Conservation (phyloP, 306 rosid genomes). For the Acacia melanoxylon region DNA sequence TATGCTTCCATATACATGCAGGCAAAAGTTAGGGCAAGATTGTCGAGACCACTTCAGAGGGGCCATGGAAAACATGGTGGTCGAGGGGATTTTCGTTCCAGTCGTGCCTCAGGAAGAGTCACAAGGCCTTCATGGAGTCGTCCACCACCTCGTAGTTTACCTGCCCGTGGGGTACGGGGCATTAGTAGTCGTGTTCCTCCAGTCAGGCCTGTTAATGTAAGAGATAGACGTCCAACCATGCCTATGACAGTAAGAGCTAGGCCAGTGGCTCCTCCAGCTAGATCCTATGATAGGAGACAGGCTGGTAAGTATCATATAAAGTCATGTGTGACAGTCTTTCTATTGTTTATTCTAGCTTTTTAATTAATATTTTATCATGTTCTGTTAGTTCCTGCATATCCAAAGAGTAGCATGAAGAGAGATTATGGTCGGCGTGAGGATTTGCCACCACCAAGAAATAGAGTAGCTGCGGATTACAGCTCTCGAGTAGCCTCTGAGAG, state of each 20-base stretch:
- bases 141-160: slow-evolving; percentile 61
- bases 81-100: slow-evolving; percentile 72
- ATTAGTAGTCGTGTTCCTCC: slow-evolving; percentile 69
- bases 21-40: slow-evolving; percentile 97
- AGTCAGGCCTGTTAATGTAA: slow-evolving; percentile 58
- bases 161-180: slow-evolving; percentile 71
- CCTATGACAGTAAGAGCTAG: slow-evolving; percentile 69
- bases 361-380: slow-evolving; percentile 2
- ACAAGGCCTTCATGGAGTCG: slow-evolving; percentile 77
- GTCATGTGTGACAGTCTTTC: neutral
- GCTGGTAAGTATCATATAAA: slow-evolving; percentile 52
- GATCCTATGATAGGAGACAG: slow-evolving; percentile 85
- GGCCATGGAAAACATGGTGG: slow-evolving; percentile 78
- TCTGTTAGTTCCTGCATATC: slow-evolving; percentile 63
- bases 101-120: slow-evolving; percentile 55
- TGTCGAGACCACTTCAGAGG: slow-evolving; percentile 96
- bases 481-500: slow-evolving; percentile 79
- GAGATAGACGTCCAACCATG: slow-evolving; percentile 83
- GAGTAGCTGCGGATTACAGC: slow-evolving; percentile 70
- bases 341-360: neutral
- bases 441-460: slow-evolving; percentile 81
- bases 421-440: slow-evolving; percentile 85
- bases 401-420: slow-evolving; percentile 78
- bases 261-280: slow-evolving; percentile 68
- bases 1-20: slow-evolving; percentile 31